These are phyloP conservation scores for Torulaspora gathmanii DNA, from an alignment of 805 yeast genomes.

Conservation along the genomic window DNA sequence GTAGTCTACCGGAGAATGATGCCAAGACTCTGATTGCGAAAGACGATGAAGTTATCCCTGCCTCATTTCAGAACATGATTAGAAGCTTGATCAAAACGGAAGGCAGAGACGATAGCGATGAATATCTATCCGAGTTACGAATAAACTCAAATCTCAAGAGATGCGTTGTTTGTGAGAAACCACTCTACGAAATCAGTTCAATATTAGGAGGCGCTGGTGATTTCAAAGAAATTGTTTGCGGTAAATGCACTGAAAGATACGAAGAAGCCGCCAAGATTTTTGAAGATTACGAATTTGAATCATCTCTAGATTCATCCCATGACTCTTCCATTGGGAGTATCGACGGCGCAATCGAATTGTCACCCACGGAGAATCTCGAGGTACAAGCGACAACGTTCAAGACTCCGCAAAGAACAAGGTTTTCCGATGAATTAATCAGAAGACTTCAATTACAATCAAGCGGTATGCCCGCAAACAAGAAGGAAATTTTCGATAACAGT, in stretches of 20 bases:
- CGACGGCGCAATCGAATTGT: constrained; percentile 16
- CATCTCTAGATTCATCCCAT: constrained; percentile 23
- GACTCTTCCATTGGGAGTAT: constrained; percentile 13
- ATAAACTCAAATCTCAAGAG: constrained; percentile 28
- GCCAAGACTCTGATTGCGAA: constrained; percentile 1
- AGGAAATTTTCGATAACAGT: constrained; percentile 16
- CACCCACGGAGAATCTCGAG: constrained; percentile 5
- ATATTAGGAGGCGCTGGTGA: constrained; percentile 18
- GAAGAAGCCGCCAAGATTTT: constrained; percentile 44
- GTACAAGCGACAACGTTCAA: constrained; percentile 5
- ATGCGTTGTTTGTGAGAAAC: constrained; percentile 68
- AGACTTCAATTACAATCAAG: constrained; percentile 34
- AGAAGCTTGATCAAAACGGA: constrained; percentile 18
- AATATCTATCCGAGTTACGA: constrained; percentile 20
- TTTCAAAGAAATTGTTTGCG: constrained; percentile 57
- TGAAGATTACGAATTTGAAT: constrained; percentile 39
- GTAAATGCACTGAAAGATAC: constrained; percentile 54
- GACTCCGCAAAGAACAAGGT: constrained; percentile 14
- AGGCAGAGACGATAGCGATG: constrained; percentile 16
- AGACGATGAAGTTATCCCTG: constrained; percentile 8
- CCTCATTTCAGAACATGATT: constrained; percentile 16
- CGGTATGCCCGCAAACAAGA: neutral
- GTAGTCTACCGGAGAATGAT: constrained; percentile 4
- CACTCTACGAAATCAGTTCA: constrained; percentile 55
- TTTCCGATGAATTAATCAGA: constrained; percentile 34